These are phyloP conservation scores for Lipomyces lipofer DNA, from an alignment of 805 yeast species.

Conservation along the genomic window DNA sequence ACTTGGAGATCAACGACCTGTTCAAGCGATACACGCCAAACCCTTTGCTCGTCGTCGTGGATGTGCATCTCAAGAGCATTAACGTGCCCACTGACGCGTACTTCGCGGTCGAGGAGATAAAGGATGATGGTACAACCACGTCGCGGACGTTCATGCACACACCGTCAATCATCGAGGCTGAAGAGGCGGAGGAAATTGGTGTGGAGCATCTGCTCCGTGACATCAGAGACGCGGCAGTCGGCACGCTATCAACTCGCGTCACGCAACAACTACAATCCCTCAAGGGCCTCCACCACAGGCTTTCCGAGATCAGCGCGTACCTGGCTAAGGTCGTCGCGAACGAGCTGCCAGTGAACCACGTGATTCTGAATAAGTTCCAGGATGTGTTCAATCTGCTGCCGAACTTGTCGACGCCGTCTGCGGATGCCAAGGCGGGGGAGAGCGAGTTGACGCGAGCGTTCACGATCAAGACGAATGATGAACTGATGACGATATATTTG, in stretches of 20 bases:
- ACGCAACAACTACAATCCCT: constrained; percentile 88
- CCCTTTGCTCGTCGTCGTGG: constrained; percentile 86
- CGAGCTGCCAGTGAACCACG: constrained; percentile 82
- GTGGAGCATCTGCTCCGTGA: constrained; percentile 95
- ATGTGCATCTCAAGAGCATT: constrained; percentile 78
- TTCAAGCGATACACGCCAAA: constrained; percentile 79
- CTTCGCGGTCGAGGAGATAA: constrained; percentile 89
- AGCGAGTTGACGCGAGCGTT: constrained; percentile 74
- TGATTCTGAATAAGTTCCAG: constrained; percentile 87
- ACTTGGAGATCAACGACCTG: constrained; percentile 84
- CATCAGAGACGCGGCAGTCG: constrained; percentile 95
- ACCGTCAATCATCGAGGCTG: constrained; percentile 91
- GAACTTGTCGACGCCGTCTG: constrained; percentile 51
- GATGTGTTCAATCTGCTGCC: constrained; percentile 93
- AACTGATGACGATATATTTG: constrained; percentile 89
- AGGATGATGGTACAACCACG: constrained; percentile 91
- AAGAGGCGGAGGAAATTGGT: constrained; percentile 99
- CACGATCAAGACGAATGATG: constrained; percentile 92
- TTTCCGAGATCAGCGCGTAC: constrained; percentile 74
- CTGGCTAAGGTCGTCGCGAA: constrained; percentile 70
- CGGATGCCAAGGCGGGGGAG: constrained; percentile 24
- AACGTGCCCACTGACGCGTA: constrained; percentile 97
- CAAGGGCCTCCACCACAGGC: constrained; percentile 77
- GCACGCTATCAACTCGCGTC: constrained; percentile 79
- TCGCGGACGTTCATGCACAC: constrained; percentile 91